A percentile compares a stretch with the other conserved stretches of the same genome.
These are phyloP conservation scores for Zygosaccharomyces pseudobailii DNA, from an alignment of 1,139 yeast genomes.

Conservation along the genomic window DNA sequence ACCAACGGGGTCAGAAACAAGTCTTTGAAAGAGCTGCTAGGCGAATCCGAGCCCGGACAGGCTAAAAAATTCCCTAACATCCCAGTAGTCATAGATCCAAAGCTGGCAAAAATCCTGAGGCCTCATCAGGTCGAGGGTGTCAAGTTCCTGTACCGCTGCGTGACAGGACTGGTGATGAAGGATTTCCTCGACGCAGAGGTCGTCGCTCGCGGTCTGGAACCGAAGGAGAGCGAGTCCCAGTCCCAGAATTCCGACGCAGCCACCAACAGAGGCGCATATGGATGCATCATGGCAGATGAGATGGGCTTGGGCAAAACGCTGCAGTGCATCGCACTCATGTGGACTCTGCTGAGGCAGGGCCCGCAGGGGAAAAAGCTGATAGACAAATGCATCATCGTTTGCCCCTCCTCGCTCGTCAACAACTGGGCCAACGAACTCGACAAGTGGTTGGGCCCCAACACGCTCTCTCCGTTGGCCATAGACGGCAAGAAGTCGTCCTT, in stretches of 20 bases:
- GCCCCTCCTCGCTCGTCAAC: constrained; percentile 90
- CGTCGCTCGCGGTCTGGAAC: constrained; percentile 9
- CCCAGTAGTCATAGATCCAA: constrained; percentile 95
- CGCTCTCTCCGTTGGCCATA: constrained; percentile 80
- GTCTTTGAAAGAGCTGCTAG: constrained; percentile 76
- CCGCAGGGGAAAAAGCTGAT: constrained; percentile 86
- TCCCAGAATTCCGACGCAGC: not conserved
- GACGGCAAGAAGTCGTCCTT: constrained; percentile 63
- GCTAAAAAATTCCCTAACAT: constrained; percentile 65
- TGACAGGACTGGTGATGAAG: constrained; percentile 67
- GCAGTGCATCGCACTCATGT: constrained; percentile 87
- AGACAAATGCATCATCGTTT: constrained; percentile 86
- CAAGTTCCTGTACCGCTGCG: constrained; percentile 80
- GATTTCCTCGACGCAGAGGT: constrained; percentile 31
- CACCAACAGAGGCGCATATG: constrained; percentile 65
- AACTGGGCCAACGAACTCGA: constrained; percentile 97
- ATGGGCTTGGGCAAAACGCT: constrained; percentile 97
- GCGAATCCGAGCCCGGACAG: constrained; percentile 46
- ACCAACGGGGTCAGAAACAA: constrained; percentile 45
- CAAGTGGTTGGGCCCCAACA: constrained; percentile 94
- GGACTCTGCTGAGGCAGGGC: constrained; percentile 88
- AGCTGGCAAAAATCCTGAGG: constrained; percentile 72
- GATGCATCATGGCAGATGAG: constrained; percentile 99
- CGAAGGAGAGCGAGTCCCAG: not conserved
- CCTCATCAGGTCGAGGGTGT: constrained; percentile 99